A percentile compares a stretch with the other conserved stretches of the same genome.
Conservation (phyloP, 805 yeast species). For the Kurtzmaniella fragi region DNA sequence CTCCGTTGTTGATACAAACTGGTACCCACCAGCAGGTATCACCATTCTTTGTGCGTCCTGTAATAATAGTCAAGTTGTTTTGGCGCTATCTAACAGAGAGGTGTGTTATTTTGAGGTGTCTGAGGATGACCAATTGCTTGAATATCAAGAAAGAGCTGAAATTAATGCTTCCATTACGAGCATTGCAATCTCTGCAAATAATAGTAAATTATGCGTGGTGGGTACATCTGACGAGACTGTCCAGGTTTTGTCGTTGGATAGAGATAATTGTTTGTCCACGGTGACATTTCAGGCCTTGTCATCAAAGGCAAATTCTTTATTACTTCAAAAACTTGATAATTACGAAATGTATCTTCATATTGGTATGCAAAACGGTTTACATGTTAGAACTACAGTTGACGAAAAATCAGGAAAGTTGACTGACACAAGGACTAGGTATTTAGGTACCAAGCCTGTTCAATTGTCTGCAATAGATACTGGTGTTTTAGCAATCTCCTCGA, state of each 20-base stretch:
- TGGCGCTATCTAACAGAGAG: constrained; percentile 70
- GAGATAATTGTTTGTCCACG: constrained; percentile 53
- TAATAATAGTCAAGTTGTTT: constrained; percentile 61
- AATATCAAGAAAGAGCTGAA: constrained; percentile 59
- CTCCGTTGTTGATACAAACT: constrained; percentile 41
- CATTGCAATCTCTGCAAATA: constrained; percentile 38
- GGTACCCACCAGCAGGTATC: constrained; percentile 82
- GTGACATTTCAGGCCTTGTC: constrained; percentile 63
- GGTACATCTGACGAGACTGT: constrained; percentile 71
- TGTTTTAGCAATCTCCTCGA: constrained; percentile 47
- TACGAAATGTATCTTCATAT: constrained; percentile 49
- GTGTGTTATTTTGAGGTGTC: constrained; percentile 77
- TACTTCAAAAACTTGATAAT: constrained; percentile 15
- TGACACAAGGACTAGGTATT: constrained; percentile 62
- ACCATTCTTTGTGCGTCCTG: constrained; percentile 54
- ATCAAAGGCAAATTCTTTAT: constrained; percentile 32
- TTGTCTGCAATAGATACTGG: constrained; percentile 36
- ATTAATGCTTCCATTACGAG: constrained; percentile 48
- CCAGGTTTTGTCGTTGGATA: constrained; percentile 59
- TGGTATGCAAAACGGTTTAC: constrained; percentile 83
- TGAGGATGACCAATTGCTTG: constrained; percentile 56
- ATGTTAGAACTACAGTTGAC: constrained; percentile 59
- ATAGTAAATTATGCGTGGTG: constrained; percentile 57
- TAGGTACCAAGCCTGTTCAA: constrained; percentile 64
- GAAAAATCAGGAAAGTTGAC: constrained; percentile 50